Conservation (phyloP, 148 eudicot genomes). For the Polygonum aviculare region DNA sequence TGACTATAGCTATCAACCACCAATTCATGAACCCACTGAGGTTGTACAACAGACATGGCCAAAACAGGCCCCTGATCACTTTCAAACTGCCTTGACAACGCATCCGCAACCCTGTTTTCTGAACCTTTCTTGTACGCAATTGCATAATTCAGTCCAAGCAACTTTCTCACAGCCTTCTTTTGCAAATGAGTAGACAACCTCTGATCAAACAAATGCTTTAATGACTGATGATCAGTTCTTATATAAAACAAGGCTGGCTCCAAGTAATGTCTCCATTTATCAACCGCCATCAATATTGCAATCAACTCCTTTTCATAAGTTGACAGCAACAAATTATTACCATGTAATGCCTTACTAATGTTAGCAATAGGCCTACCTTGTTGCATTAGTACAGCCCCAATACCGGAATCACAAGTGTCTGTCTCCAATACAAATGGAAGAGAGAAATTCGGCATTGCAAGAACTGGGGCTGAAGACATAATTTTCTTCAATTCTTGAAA, state of each 20-base stretch:
- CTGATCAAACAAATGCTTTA: background rate
- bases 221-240: background rate
- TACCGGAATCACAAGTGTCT: background rate
- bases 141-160: background rate
- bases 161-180: background rate
- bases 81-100: background rate
- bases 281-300: background rate
- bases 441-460: too few species aligned
- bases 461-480: too few species aligned
- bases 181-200: background rate
- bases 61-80: background rate
- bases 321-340: background rate
- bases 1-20: too few species aligned
- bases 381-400: background rate
- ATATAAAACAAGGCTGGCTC: background rate
- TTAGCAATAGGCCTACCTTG: background rate
- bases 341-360: background rate
- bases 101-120: background rate
- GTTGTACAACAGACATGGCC: background rate
- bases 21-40: background rate
- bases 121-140: background rate
- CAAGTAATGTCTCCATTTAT: background rate
- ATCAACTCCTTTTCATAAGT: background rate
- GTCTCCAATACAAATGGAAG: too few species aligned
- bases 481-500: too few species aligned